These are phyloP conservation scores for Tripterygium wilfordii DNA, from an alignment of 177 flowering plant genomes.

Conservation along the genomic window DNA sequence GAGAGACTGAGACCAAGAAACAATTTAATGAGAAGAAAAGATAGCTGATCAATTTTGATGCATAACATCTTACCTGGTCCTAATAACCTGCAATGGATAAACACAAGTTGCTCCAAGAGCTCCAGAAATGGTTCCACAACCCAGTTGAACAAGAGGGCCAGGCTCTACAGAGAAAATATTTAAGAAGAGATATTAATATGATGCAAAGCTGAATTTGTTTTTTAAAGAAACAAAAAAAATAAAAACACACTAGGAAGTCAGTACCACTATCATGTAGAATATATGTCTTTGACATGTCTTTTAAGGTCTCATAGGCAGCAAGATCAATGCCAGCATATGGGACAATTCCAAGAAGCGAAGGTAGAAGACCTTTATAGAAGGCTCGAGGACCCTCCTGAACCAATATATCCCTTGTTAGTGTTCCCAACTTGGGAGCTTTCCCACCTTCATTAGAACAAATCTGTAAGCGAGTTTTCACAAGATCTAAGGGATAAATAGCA, in stretches of 20 bases:
- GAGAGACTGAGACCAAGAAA: too few relatives aligned
- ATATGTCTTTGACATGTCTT: slow-evolving; percentile 75
- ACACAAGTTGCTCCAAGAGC: slow-evolving; percentile 97
- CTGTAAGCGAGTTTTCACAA: slow-evolving; percentile 91
- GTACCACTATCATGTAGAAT: slow-evolving; percentile 69
- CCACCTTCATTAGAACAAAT: slow-evolving; percentile 62
- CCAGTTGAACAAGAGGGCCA: slow-evolving; percentile 88
- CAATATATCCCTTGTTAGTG: slow-evolving; percentile 74
- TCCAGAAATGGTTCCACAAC: slow-evolving; percentile 94
- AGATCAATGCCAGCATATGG: slow-evolving; percentile 99
- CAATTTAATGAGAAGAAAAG: too few relatives aligned
- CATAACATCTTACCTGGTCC: slow-evolving; percentile 65
- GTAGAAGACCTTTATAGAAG: slow-evolving; percentile 81
- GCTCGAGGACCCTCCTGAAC: slow-evolving; percentile 93
- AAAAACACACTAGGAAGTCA: slow-evolving; percentile 2
- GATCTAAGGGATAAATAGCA: slow-evolving; percentile 89
- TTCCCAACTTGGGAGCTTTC: slow-evolving; percentile 51
- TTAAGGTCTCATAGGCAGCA: slow-evolving; percentile 88
- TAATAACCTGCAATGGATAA: slow-evolving; percentile 92
- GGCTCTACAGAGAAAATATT: slow-evolving; percentile 48
- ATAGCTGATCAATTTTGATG: too few relatives aligned
- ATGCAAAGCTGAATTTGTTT: too few relatives aligned
- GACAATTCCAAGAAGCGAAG: slow-evolving; percentile 90
- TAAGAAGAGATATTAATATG: too few relatives aligned
- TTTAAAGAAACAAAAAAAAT: neutral